Conservation (phyloP, 2,329 filamentous ascomycete genomes). For the Tolypocladium ovalisporum region DNA sequence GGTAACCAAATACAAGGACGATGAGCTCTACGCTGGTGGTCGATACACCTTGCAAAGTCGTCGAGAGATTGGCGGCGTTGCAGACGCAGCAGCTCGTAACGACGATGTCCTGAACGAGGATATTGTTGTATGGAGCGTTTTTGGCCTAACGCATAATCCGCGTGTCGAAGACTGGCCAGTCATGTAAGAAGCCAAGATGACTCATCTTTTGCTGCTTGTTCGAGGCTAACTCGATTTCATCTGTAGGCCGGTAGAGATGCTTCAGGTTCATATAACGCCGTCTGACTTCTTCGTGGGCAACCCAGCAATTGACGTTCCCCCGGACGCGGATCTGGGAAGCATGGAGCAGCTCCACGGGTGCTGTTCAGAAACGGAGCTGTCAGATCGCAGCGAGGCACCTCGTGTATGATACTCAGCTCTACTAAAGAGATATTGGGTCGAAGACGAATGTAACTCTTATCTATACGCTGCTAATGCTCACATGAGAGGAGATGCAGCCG, state of each 20-base stretch:
- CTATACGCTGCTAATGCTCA: not conserved
- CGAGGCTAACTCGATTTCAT: not conserved
- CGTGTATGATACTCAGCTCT: not conserved
- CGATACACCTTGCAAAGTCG: slow-evolving; percentile 34
- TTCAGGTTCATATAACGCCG: slow-evolving; percentile 32
- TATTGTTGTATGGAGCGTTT: slow-evolving; percentile 46
- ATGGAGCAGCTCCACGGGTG: slow-evolving; percentile 1
- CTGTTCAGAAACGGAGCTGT: not conserved
- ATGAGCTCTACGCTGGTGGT: slow-evolving; percentile 33
- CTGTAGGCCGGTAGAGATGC: slow-evolving; percentile 40
- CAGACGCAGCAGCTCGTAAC: slow-evolving; percentile 24
- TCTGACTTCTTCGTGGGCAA: slow-evolving; percentile 38
- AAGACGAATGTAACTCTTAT: not conserved
- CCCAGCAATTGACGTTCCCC: slow-evolving; percentile 34
- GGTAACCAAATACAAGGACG: slow-evolving; percentile 34
- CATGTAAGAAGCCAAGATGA: slow-evolving; percentile 32
- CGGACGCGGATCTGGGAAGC: slow-evolving; percentile 15
- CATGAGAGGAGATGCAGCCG: too few species aligned
- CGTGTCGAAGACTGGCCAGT: slow-evolving; percentile 58
- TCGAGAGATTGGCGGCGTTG: slow-evolving; percentile 20
- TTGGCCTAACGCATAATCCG: slow-evolving; percentile 55
- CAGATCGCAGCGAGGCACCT: not conserved
- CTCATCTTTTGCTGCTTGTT: too few species aligned
- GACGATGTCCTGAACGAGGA: slow-evolving; percentile 39
- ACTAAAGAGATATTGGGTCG: not conserved